Evolutionary conservation across 495 filamentous ascomycete genomes (phyloP).

Genomic region (Cladorrhinum samala): DNA sequence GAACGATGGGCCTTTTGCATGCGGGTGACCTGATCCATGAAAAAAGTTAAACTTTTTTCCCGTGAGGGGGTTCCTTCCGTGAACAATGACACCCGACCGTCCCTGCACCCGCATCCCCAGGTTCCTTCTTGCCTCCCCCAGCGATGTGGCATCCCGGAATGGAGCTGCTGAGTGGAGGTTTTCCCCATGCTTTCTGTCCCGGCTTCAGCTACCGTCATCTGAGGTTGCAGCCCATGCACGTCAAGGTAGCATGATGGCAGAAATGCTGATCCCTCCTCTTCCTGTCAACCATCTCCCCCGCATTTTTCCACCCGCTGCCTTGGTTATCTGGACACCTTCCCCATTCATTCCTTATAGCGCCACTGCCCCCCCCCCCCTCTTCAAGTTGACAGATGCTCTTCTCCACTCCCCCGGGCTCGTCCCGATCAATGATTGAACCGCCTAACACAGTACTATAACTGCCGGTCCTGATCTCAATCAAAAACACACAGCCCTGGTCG

Average conservation of each 20-base stretch:
- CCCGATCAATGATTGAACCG: background rate
- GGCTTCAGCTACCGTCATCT: background rate
- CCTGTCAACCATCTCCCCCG: background rate
- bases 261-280: conserved; percentile 3
- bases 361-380: background rate
- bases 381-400: background rate
- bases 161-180: background rate
- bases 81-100: too few relatives aligned
- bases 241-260: background rate
- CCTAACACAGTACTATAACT: too few relatives aligned
- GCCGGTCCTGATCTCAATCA: background rate
- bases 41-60: background rate
- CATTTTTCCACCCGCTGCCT: background rate
- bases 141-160: background rate
- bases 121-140: too few relatives aligned
- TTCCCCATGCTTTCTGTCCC: background rate
- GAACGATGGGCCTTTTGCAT: background rate
- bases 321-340: background rate
- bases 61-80: background rate
- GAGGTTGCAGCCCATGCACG: background rate
- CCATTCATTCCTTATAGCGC: background rate
- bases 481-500: too few relatives aligned
- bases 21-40: background rate
- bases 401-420: background rate
- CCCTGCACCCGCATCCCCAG: too few relatives aligned